phyloP scores from a whole-genome alignment of 169 alveolate genomes.

The Plasmodium sp. region DNA sequence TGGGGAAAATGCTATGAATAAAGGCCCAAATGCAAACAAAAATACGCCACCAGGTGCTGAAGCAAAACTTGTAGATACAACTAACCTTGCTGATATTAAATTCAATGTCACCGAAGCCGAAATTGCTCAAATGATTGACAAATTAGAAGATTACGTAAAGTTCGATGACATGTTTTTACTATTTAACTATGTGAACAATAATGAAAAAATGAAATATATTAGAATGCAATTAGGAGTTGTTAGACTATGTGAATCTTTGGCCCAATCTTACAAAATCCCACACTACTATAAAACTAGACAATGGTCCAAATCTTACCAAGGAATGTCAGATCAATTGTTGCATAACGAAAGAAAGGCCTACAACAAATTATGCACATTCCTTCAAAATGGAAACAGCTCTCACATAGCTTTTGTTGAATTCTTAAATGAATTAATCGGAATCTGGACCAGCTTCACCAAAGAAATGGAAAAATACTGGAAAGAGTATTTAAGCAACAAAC shows the following conservation, averaged over 20 bases:
- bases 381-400: constrained; percentile 21
- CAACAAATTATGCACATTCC: constrained; percentile 13
- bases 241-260: not conserved
- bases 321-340: constrained; percentile 12
- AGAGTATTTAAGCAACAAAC: not conserved
- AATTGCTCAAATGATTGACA: constrained; percentile 10
- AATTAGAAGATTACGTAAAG: constrained; percentile 6
- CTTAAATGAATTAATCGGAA: constrained; percentile 8
- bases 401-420: constrained; percentile 16
- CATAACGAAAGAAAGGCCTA: constrained; percentile 12
- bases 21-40: not conserved
- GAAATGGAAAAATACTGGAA: constrained; percentile 27
- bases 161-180: constrained; percentile 13
- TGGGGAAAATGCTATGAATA: not conserved
- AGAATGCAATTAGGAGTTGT: constrained; percentile 3
- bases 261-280: constrained; percentile 1
- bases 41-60: not conserved
- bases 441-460: constrained; percentile 1
- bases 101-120: constrained; percentile 1
- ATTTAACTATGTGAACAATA: constrained; percentile 13
- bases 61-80: not conserved
- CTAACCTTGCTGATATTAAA: not conserved
- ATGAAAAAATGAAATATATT: constrained; percentile 15
- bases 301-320: constrained; percentile 1
- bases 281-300: not conserved